phyloP scores from a whole-genome alignment of 2,329 filamentous ascomycete genomes.

The Fusarium transvaalense region DNA sequence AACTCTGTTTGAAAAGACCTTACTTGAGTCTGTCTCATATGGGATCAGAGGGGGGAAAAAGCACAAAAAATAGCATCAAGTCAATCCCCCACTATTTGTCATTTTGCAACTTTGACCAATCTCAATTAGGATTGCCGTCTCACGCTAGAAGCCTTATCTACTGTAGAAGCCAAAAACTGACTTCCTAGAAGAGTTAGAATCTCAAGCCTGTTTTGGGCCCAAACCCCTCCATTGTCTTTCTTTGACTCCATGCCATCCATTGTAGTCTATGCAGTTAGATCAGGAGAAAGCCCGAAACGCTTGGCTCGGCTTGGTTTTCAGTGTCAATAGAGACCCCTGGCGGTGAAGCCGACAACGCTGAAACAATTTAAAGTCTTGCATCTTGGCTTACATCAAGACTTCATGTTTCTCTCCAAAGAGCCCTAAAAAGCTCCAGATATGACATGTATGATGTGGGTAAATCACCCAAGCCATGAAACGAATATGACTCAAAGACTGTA shows the following conservation, averaged over 20 bases:
- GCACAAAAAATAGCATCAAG: not conserved
- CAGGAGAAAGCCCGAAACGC: not conserved
- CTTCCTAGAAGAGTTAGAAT: slow-evolving; percentile 33
- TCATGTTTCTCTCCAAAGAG: not conserved
- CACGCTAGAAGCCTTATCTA: slow-evolving; percentile 47
- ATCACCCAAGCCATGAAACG: slow-evolving; percentile 4
- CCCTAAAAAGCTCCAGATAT: not conserved
- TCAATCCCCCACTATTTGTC: slow-evolving; percentile 30
- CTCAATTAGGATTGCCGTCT: slow-evolving; percentile 27
- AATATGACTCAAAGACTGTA: not conserved
- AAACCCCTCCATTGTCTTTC: not conserved
- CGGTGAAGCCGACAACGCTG: slow-evolving; percentile 20
- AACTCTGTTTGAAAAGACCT: not conserved
- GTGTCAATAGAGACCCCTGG: not conserved
- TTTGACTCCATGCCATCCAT: not conserved
- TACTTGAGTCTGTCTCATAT: not conserved
- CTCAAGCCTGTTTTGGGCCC: not conserved
- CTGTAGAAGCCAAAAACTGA: slow-evolving; percentile 16
- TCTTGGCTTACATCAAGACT: slow-evolving; percentile 21
- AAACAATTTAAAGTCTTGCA: not conserved
- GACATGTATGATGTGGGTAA: not conserved
- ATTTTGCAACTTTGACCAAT: slow-evolving; percentile 1
- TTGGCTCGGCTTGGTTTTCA: not conserved
- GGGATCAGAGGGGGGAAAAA: not conserved
- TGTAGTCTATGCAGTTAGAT: slow-evolving; percentile 1